Conservation (phyloP, 306 rosid species). For the cucumber (Cucumis sativus) region Cucumber_9930_V3 NC_026658.2:15048001-15048500, state of each 20-base stretch:
- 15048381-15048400: neutral
- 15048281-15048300: neutral
- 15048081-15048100: neutral
- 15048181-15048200: neutral
- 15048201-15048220: neutral
- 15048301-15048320: neutral
- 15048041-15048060: neutral
- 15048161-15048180: neutral
- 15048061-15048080: neutral
- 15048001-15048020: neutral
- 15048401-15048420: neutral
- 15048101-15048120: neutral
- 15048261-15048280: neutral
- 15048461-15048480: neutral
- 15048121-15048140: neutral
- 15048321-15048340: neutral
- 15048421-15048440: neutral
- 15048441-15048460: neutral
- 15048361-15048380: neutral
- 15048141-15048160: neutral
- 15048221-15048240: neutral
- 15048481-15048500: neutral
- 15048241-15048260: neutral
- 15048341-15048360: neutral
- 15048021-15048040: neutral